Percentiles rank a stretch among this genome's conserved stretches.
phyloP scores from a whole-genome alignment of 257 asterid genomes.

The Petunia secreta region DNA sequence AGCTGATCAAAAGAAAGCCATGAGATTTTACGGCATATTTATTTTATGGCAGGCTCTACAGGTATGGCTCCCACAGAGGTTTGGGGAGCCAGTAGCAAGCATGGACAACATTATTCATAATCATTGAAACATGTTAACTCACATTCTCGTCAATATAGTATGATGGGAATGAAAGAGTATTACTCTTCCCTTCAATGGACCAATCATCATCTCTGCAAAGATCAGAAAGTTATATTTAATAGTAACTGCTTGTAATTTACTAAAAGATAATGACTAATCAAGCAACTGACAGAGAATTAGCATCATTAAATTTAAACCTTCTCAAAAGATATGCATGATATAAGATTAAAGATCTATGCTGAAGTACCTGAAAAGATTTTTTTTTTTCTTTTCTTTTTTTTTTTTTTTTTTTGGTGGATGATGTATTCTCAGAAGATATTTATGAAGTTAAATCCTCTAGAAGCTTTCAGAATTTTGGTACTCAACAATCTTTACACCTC shows the following conservation, averaged over 20 bases:
- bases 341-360: not conserved
- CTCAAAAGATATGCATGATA: conserved; percentile 1
- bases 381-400: not conserved
- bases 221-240: conserved; percentile 30
- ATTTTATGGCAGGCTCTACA: not conserved
- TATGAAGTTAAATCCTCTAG: not conserved
- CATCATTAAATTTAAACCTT: conserved; percentile 9
- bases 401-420: not conserved
- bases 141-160: conserved; percentile 98
- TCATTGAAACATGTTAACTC: conserved; percentile 41
- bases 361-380: conserved; percentile 9
- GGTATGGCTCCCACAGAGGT: conserved; percentile 9
- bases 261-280: conserved; percentile 7
- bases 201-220: conserved; percentile 90
- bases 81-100: not conserved
- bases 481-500: conserved; percentile 21
- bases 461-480: not conserved
- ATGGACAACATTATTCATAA: conserved; percentile 5
- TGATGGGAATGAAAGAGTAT: conserved; percentile 88
- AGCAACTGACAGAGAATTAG: conserved; percentile 1
- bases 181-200: conserved; percentile 82
- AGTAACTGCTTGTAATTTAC: conserved; percentile 17
- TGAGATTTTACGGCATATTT: conserved; percentile 2
- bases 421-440: conserved; percentile 12
- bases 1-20: conserved; percentile 14